Conservation (phyloP, 495 filamentous ascomycete species). For the Penicillium psychrofluorescens region DNA sequence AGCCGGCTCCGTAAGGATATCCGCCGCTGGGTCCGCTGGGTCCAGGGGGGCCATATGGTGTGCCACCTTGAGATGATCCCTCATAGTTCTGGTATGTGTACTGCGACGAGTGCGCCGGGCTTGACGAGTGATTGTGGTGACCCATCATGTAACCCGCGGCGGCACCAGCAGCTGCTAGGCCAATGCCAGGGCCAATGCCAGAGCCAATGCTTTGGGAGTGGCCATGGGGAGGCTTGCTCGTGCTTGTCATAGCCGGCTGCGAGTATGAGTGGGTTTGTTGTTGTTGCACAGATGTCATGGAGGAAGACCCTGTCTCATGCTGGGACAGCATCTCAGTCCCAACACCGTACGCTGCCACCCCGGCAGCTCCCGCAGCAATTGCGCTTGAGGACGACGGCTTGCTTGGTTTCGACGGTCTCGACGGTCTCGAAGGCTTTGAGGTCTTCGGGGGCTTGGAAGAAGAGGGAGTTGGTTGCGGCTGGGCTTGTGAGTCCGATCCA, state of each 20-base stretch:
- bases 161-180: slow-evolving; percentile 38
- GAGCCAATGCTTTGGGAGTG: slow-evolving; percentile 22
- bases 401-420: slow-evolving; percentile 18
- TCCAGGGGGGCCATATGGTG: slow-evolving; percentile 24
- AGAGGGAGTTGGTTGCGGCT: slow-evolving; percentile 6
- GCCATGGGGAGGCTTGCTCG: slow-evolving; percentile 18
- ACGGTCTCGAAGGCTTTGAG: slow-evolving; percentile 11
- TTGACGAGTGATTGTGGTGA: slow-evolving; percentile 34
- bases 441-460: slow-evolving; percentile 20
- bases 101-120: slow-evolving; percentile 21
- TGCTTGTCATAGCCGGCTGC: slow-evolving; percentile 8
- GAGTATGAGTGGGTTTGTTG: slow-evolving; percentile 13
- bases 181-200: slow-evolving; percentile 33
- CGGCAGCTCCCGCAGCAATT: slow-evolving; percentile 15
- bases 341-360: slow-evolving; percentile 21
- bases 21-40: slow-evolving; percentile 26
- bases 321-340: slow-evolving; percentile 14
- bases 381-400: slow-evolving; percentile 20
- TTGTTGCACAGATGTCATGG: slow-evolving; percentile 4
- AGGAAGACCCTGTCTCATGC: slow-evolving; percentile 9
- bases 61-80: slow-evolving; percentile 18
- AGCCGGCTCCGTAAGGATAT: slow-evolving; percentile 16
- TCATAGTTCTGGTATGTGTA: slow-evolving; percentile 25
- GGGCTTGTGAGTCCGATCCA: slow-evolving; percentile 7
- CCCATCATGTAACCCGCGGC: slow-evolving; percentile 43